A percentile compares a stretch with the other conserved stretches of the same genome.
Conservation (phyloP, 192 early-diverging fungal genomes). For the Mortierella alpina region DNA sequence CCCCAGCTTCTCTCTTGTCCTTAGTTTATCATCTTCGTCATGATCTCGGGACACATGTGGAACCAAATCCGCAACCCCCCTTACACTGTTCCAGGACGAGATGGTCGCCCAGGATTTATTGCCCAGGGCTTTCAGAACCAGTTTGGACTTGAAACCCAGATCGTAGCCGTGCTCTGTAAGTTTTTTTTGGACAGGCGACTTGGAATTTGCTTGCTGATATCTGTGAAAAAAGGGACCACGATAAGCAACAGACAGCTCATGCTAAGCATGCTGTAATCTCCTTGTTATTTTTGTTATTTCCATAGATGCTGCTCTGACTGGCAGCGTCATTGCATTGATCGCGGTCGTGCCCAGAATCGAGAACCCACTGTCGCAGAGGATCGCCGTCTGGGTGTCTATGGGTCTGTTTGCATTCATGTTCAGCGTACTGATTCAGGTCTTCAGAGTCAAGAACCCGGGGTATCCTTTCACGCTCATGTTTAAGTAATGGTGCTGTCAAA, state of each 20-base stretch:
- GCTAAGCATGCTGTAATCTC: not conserved
- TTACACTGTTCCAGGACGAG: constrained; percentile 62
- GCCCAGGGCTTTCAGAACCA: constrained; percentile 78
- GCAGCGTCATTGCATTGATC: constrained; percentile 65
- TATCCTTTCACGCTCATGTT: constrained; percentile 78
- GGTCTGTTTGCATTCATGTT: constrained; percentile 77
- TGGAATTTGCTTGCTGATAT: not conserved
- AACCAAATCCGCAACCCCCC: constrained; percentile 84
- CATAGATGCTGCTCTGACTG: constrained; percentile 69
- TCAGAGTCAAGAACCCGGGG: constrained; percentile 76
- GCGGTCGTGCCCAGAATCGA: constrained; percentile 66
- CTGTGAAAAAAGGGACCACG: not conserved
- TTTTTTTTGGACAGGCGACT: not conserved
- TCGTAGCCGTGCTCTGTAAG: constrained; percentile 79
- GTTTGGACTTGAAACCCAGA: constrained; percentile 77
- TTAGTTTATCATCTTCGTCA: constrained; percentile 70
- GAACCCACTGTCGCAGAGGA: constrained; percentile 64
- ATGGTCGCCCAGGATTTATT: constrained; percentile 70
- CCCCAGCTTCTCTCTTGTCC: not conserved
- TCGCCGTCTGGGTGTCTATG: constrained; percentile 73
- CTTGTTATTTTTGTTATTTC: not conserved
- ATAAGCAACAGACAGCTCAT: not conserved
- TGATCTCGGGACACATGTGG: constrained; percentile 90
- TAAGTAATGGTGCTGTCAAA: not conserved
- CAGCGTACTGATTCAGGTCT: constrained; percentile 72